Base-by-base conservation (phyloP, 495 filamentous ascomycete genomes). In the Podospora anserina region DNA sequence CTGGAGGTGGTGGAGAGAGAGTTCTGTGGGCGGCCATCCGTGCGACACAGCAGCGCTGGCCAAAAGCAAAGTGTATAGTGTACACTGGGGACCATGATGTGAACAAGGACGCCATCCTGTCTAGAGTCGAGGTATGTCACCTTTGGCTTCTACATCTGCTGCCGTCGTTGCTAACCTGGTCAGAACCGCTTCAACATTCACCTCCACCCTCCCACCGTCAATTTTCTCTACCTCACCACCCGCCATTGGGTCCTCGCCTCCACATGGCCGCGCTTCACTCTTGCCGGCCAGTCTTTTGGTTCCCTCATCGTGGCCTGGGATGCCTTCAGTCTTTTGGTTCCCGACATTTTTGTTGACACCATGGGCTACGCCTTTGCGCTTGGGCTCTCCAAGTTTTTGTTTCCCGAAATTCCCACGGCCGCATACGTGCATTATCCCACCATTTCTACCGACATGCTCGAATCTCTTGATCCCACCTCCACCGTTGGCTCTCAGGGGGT, bases 381-480 rank as follows among this genome's bases (percentile, higher is more conserved):
- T 13, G 92, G 91, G 4, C 80, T 97, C 15, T 89, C 85, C 79
- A 96, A 94, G 74, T 85, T 89, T 59, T 84, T 97, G 23, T 97
- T 99, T 79, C 89, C 85, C 1, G 76, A 80, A 16, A 87, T 97
- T 20, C 93, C 96, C 3, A 96, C 92, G 2, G 92, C 85, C 44
- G 95, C 95, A 16, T 99, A 99, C 74, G 94, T 99, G 2, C 95
- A 99, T 78, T 99, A 97, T 76, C 95, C 95, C 5, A 97, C 95
- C 59, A 99, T 99, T 60, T 97, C 93, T 5, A 99, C 94, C 39
- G 96, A 99, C 77, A 99, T 99, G 95, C 89, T 99, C 5, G 84
- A 83, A 55, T 92, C 92, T 20, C 88, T 99, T 13, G 85, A 92
- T 67, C 86, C 91, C 16, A 76, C 78, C 30, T 80, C 80, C 11